Evolutionary conservation across 768 basidiomycete genomes (phyloP).

Genomic region (Mrakia gelida): DNA sequence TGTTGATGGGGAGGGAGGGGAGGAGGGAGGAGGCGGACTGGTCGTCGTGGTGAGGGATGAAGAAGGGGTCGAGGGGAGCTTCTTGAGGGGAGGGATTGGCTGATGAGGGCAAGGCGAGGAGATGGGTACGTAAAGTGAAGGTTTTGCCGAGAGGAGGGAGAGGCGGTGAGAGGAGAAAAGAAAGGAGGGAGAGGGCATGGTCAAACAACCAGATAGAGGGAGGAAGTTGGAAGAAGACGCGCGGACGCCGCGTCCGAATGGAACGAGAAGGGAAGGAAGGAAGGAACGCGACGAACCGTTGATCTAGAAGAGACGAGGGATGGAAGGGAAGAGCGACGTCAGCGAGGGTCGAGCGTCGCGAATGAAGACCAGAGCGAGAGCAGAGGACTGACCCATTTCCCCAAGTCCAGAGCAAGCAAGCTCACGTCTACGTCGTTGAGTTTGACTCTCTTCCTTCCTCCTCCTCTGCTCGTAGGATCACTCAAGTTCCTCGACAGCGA

Average conservation of each 20-base stretch:
- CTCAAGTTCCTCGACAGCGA: neutral
- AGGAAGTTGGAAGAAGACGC: neutral
- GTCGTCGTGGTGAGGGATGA: neutral
- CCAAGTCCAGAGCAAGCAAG: neutral
- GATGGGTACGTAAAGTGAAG: too few species aligned
- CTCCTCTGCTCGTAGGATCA: neutral
- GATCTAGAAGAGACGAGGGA: neutral
- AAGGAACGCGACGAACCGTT: conserved; percentile 6
- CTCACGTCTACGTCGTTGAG: neutral
- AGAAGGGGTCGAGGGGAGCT: conserved; percentile 13
- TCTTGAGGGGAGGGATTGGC: conserved; percentile 13
- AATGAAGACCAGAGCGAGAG: neutral
- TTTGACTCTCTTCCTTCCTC: neutral
- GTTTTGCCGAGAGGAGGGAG: neutral
- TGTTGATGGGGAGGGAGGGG: neutral
- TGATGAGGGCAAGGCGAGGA: neutral
- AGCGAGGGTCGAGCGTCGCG: neutral
- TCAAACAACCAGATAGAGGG: neutral
- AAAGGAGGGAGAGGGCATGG: neutral
- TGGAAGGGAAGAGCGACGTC: neutral
- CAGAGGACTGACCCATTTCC: neutral
- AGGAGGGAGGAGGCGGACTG: neutral
- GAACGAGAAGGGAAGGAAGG: neutral
- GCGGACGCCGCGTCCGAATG: too few species aligned
- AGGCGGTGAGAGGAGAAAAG: neutral